Conservation (phyloP, 225 moss, liverwort and hornwort species). For the Straminergon stramineum region DNA sequence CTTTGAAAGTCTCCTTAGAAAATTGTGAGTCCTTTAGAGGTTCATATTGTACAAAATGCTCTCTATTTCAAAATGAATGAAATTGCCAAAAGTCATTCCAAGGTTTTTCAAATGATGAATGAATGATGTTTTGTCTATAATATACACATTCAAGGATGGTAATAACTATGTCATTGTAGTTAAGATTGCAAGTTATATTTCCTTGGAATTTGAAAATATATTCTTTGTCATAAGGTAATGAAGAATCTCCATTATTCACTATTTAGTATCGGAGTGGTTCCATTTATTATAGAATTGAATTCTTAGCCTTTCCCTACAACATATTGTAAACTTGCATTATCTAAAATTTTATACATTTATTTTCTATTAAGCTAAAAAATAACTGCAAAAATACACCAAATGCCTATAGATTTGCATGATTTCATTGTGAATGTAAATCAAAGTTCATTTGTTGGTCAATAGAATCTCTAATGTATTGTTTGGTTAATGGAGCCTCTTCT, state of each 20-base stretch:
- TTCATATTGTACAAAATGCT: not conserved
- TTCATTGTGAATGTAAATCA: not conserved
- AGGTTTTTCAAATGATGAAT: not conserved
- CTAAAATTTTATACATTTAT: not conserved
- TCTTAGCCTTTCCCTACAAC: not conserved
- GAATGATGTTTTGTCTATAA: not conserved
- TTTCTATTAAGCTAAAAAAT: no score
- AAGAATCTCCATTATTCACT: not conserved
- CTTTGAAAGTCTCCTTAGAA: not conserved
- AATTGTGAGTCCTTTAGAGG: no score
- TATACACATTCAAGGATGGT: not conserved
- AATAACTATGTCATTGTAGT: not conserved
- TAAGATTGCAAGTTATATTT: not conserved
- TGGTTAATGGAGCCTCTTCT: not conserved
- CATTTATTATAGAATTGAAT: not conserved
- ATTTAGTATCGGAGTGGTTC: no score
- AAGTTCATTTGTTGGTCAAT: not conserved
- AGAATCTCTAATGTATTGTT: not conserved
- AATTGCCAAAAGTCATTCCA: not conserved
- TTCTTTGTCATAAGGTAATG: not conserved
- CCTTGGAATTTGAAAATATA: not conserved
- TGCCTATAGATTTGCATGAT: not conserved
- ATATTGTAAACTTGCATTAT: not conserved
- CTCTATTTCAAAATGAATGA: not conserved
- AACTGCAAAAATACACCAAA: not conserved